Evolutionary conservation across 2,329 filamentous ascomycete species (phyloP).

Genomic region (Botrytis paeoniae): DNA sequence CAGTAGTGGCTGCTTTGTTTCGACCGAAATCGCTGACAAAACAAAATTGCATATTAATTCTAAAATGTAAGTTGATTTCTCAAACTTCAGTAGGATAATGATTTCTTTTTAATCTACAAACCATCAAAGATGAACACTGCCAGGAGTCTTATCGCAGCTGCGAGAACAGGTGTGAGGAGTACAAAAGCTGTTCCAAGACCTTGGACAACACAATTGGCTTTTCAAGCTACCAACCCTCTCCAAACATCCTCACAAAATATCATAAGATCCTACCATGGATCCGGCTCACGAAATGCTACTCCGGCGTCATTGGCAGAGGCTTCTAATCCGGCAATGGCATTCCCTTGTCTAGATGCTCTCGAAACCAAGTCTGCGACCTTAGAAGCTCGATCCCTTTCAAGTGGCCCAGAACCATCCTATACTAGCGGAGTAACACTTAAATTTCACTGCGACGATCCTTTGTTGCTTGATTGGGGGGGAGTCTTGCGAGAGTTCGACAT

Average conservation of each 20-base stretch:
- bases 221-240: slow-evolving; percentile 15
- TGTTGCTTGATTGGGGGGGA: slow-evolving; percentile 92
- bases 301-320: slow-evolving; percentile 39
- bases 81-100: not conserved
- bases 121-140: slow-evolving; percentile 30
- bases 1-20: not conserved
- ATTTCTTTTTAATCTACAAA: not conserved
- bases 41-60: not conserved
- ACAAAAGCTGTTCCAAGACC: slow-evolving; percentile 20
- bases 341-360: slow-evolving; percentile 83
- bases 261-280: slow-evolving; percentile 28
- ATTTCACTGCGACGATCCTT: slow-evolving; percentile 70
- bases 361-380: slow-evolving; percentile 76
- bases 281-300: slow-evolving; percentile 25
- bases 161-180: slow-evolving; percentile 26
- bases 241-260: slow-evolving; percentile 19
- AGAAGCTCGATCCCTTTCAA: slow-evolving; percentile 61
- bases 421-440: slow-evolving; percentile 80
- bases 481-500: slow-evolving; percentile 84
- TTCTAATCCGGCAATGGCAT: slow-evolving; percentile 82
- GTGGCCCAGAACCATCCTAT: slow-evolving; percentile 90
- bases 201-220: slow-evolving; percentile 27
- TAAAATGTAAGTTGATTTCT: slow-evolving; percentile 7
- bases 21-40: slow-evolving; percentile 24
- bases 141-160: slow-evolving; percentile 27